Evolutionary conservation across 495 filamentous ascomycete species (phyloP).

Genomic region (Lepidopterella palustris): DNA sequence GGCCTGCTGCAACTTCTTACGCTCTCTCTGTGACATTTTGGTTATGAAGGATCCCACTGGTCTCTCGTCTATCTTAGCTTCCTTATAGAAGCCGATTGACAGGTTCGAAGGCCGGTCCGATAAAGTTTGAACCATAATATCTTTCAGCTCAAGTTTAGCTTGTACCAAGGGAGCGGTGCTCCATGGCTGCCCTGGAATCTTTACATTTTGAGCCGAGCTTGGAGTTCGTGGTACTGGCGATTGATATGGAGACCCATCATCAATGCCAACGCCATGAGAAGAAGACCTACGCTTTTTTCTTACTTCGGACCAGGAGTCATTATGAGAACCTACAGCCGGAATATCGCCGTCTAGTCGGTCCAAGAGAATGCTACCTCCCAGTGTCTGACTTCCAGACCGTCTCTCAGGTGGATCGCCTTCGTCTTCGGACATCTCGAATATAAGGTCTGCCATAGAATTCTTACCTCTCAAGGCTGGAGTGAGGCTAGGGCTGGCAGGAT

Average conservation of each 20-base stretch:
- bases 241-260: not conserved
- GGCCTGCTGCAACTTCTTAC: slow-evolving; percentile 63
- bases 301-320: slow-evolving; percentile 12
- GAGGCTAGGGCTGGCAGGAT: slow-evolving; percentile 43
- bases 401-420: slow-evolving; percentile 2
- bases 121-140: slow-evolving; percentile 77
- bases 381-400: not conserved
- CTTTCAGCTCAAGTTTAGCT: slow-evolving; percentile 67
- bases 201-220: slow-evolving; percentile 5
- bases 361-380: not conserved
- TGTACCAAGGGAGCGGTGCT: slow-evolving; percentile 47
- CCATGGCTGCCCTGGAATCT: slow-evolving; percentile 51
- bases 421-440: slow-evolving; percentile 93
- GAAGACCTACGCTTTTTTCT: slow-evolving; percentile 10
- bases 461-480: slow-evolving; percentile 51
- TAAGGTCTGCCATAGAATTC: slow-evolving; percentile 64
- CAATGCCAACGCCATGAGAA: not conserved
- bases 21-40: slow-evolving; percentile 83
- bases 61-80: slow-evolving; percentile 33
- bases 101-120: slow-evolving; percentile 58
- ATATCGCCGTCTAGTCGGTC: not conserved
- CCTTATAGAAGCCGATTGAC: slow-evolving; percentile 57
- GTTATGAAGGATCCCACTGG: slow-evolving; percentile 27
- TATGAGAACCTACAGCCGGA: slow-evolving; percentile 11
- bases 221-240: not conserved